These are phyloP conservation scores for Neopestalotiopsis sp. DNA, from an alignment of 2,329 filamentous ascomycete genomes.

Conservation along the genomic window DNA sequence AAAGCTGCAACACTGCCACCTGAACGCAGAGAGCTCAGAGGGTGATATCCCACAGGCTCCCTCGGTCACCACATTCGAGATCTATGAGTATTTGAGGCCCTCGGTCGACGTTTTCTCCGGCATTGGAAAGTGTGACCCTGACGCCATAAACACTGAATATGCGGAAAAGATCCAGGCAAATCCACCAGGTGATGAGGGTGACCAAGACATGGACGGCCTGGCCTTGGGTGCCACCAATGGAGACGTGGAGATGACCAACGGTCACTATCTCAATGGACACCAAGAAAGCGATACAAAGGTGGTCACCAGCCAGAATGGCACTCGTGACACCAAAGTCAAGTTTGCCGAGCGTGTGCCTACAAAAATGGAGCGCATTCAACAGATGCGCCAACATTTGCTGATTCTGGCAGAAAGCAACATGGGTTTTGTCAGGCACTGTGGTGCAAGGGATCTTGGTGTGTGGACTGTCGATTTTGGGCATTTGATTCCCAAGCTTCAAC, in stretches of 20 bases:
- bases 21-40: constrained; percentile 52
- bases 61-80: constrained; percentile 58
- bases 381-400: constrained; percentile 75
- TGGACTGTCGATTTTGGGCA: constrained; percentile 87
- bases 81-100: constrained; percentile 60
- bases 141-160: constrained; percentile 48
- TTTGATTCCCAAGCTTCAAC: constrained; percentile 72
- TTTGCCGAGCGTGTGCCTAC: constrained; percentile 54
- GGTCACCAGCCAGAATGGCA: constrained; percentile 29
- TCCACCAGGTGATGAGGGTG: constrained; percentile 35
- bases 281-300: constrained; percentile 21
- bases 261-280: constrained; percentile 34
- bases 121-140: constrained; percentile 58
- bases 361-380: constrained; percentile 55
- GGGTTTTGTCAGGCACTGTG: constrained; percentile 72
- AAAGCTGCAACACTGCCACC: constrained; percentile 70
- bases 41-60: constrained; percentile 40
- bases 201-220: constrained; percentile 35
- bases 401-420: constrained; percentile 73
- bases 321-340: constrained; percentile 49
- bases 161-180: constrained; percentile 52
- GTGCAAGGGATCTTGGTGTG: constrained; percentile 66
- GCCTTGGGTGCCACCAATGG: constrained; percentile 42
- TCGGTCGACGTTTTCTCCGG: constrained; percentile 60
- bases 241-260: constrained; percentile 23